Conservation (phyloP, 164 flowering plant species). For the Akebia trifoliata region DNA sequence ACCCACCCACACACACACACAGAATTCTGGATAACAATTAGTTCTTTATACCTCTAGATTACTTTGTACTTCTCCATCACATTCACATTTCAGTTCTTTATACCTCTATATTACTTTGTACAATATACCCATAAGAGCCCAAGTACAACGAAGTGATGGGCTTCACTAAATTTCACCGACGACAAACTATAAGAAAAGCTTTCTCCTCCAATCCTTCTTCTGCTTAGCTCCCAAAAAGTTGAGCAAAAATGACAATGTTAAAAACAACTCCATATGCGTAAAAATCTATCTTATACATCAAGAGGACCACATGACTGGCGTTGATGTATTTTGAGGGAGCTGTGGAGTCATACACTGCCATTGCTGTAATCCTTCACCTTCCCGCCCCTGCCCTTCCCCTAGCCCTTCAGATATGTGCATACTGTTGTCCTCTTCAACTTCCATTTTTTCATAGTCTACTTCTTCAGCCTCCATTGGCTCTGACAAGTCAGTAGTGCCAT, state of each 20-base stretch:
- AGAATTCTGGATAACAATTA: too few relatives aligned
- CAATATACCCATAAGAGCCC: not conserved
- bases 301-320: constrained; percentile 52
- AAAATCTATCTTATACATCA: too few relatives aligned
- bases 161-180: too few relatives aligned
- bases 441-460: constrained; percentile 37
- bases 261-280: too few relatives aligned
- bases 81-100: too few relatives aligned
- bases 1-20: too few relatives aligned
- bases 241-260: too few relatives aligned
- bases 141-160: not conserved
- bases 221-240: too few relatives aligned
- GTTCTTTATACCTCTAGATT: too few relatives aligned
- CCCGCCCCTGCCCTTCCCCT: constrained; percentile 9
- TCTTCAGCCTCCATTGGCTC: constrained; percentile 57
- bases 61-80: too few relatives aligned
- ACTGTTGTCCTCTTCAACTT: constrained; percentile 31
- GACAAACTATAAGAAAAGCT: too few relatives aligned
- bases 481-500: not conserved
- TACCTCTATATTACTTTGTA: not conserved
- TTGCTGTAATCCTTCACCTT: constrained; percentile 28
- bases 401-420: not conserved
- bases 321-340: constrained; percentile 35
- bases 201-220: too few relatives aligned
- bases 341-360: constrained; percentile 64